Evolutionary conservation across 768 basidiomycete genomes (phyloP).

Genomic region (Podaxis carcinomalis): DNA sequence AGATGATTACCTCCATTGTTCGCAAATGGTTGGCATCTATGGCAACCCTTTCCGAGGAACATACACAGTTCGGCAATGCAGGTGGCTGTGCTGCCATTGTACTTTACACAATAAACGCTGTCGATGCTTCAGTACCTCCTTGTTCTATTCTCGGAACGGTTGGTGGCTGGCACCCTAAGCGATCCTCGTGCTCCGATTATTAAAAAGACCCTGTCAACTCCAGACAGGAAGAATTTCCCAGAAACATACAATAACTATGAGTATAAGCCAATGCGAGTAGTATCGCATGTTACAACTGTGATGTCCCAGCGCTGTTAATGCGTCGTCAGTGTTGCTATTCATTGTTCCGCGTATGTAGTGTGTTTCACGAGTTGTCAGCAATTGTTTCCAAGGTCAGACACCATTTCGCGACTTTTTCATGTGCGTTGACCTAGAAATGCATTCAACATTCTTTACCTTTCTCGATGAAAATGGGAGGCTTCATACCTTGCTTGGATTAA

Average conservation of each 20-base stretch:
- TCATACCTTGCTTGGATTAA: conserved; percentile 66
- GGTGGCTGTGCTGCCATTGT: conserved; percentile 8
- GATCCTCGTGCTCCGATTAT: neutral
- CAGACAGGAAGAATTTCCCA: neutral
- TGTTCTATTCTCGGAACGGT: neutral
- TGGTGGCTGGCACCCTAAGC: neutral
- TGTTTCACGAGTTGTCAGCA: conserved; percentile 11
- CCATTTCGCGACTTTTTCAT: conserved; percentile 71
- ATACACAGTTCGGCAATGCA: neutral
- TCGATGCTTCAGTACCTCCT: neutral
- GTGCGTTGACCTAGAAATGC: conserved; percentile 54
- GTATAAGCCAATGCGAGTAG: neutral
- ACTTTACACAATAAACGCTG: conserved; percentile 2
- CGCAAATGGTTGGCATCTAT: neutral
- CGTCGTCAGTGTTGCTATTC: neutral
- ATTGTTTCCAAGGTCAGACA: conserved; percentile 62
- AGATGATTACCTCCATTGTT: neutral
- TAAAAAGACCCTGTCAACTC: neutral
- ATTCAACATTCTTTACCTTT: neutral
- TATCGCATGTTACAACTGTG: neutral
- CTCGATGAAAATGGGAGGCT: neutral
- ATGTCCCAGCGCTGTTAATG: neutral
- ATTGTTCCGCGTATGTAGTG: neutral
- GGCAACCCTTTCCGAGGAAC: neutral
- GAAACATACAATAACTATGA: neutral